phyloP scores from a whole-genome alignment of 83 land plant genomes.

The Picea engelmannii region DNA sequence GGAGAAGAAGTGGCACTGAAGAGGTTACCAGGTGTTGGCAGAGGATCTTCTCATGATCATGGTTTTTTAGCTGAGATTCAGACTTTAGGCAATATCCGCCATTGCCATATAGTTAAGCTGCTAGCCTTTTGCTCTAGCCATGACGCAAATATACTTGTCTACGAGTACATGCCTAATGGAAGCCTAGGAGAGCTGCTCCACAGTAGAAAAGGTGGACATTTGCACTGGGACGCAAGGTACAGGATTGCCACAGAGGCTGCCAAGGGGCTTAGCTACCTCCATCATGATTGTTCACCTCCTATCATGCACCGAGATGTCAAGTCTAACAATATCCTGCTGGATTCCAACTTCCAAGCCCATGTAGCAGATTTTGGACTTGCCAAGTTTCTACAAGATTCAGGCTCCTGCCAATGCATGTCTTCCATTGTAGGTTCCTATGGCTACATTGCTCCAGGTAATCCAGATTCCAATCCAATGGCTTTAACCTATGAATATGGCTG shows the following conservation, averaged over 20 bases:
- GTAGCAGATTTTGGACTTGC: slow-evolving; percentile 60
- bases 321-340: slow-evolving; percentile 60
- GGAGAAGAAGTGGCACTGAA: slow-evolving; percentile 70
- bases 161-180: slow-evolving; percentile 25
- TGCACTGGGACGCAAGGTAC: slow-evolving; percentile 63
- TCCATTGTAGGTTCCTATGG: slow-evolving; percentile 80
- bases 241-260: slow-evolving; percentile 69
- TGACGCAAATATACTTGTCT: slow-evolving; percentile 56
- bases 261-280: slow-evolving; percentile 67
- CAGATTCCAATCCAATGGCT: too few relatives aligned
- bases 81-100: slow-evolving; percentile 72
- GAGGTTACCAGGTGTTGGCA: slow-evolving; percentile 49
- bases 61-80: slow-evolving; percentile 69
- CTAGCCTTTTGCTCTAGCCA: slow-evolving; percentile 15
- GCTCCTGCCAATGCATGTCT: slow-evolving; percentile 67
- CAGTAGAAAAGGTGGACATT: slow-evolving; percentile 51
- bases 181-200: slow-evolving; percentile 74
- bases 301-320: slow-evolving; percentile 67
- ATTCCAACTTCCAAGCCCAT: too few relatives aligned
- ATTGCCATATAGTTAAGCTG: slow-evolving; percentile 68
- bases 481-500: too few relatives aligned
- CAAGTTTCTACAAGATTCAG: slow-evolving; percentile 65
- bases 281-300: slow-evolving; percentile 40
- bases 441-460: slow-evolving; percentile 38
- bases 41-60: slow-evolving; percentile 46